phyloP scores from a whole-genome alignment of 164 flowering plant species.

The Taxillus chinensis region DNA sequence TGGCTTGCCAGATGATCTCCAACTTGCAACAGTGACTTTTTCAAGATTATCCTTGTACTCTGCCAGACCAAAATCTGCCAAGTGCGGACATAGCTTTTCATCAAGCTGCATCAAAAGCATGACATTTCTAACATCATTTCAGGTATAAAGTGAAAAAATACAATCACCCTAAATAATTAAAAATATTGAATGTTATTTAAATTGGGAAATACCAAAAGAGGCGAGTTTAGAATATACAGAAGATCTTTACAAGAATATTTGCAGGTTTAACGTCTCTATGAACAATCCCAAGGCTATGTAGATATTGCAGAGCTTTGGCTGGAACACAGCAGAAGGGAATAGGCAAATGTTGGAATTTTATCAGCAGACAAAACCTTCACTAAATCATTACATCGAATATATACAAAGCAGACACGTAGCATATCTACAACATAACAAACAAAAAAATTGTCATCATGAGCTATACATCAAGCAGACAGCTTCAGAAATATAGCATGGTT shows the following conservation, averaged over 20 bases:
- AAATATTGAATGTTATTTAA: background rate
- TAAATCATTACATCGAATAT: background rate
- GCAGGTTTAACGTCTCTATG: slow-evolving; percentile 98
- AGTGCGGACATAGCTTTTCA: slow-evolving; percentile 47
- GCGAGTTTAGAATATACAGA: slow-evolving; percentile 12
- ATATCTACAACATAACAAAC: too few relatives aligned
- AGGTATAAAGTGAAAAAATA: background rate
- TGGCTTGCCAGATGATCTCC: slow-evolving; percentile 94
- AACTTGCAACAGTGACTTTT: slow-evolving; percentile 46
- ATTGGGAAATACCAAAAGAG: slow-evolving; percentile 1
- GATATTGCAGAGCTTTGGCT: slow-evolving; percentile 82
- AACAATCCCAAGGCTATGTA: slow-evolving; percentile 74
- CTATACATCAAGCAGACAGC: too few relatives aligned
- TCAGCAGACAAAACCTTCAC: slow-evolving; percentile 4
- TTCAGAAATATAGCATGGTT: too few relatives aligned
- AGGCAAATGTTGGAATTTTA: slow-evolving; percentile 2
- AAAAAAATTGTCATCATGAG: too few relatives aligned
- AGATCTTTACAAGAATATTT: slow-evolving; percentile 73
- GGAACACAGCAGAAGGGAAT: slow-evolving; percentile 17
- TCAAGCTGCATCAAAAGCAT: slow-evolving; percentile 54
- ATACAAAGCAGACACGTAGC: too few relatives aligned
- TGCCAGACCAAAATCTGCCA: slow-evolving; percentile 93
- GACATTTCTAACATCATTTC: background rate
- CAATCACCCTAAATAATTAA: background rate
- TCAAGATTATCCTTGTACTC: slow-evolving; percentile 58